Conservation (phyloP, 1,284 basidiomycete genomes). For the Malassezia brasiliensis region DNA sequence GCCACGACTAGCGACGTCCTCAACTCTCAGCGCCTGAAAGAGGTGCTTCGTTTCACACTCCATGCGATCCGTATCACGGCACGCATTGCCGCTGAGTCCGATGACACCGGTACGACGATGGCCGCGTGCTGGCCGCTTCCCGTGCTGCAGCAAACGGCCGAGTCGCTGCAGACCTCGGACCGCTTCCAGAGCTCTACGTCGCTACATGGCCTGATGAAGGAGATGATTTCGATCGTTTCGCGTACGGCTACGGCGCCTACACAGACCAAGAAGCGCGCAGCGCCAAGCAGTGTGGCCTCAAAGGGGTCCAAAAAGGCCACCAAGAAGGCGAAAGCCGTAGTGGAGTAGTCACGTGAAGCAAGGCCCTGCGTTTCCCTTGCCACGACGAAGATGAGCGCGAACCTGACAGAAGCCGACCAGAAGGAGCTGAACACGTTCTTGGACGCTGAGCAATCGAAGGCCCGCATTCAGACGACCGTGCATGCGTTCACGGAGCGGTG, state of each 20-base stretch:
- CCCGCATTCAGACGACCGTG: constrained; percentile 59
- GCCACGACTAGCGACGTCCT: constrained; percentile 53
- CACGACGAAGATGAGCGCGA: constrained; percentile 10
- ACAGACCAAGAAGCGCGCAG: constrained; percentile 6
- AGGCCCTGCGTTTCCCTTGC: neutral
- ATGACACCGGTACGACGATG: constrained; percentile 8
- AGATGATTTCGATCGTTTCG: constrained; percentile 49
- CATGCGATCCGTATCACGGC: constrained; percentile 61
- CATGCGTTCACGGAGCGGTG: constrained; percentile 49
- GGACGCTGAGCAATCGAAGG: constrained; percentile 77
- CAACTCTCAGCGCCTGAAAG: constrained; percentile 65
- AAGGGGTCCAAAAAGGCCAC: constrained; percentile 22
- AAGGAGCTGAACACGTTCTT: constrained; percentile 69
- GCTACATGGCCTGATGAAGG: constrained; percentile 54
- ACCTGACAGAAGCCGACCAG: constrained; percentile 15
- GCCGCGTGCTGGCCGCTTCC: constrained; percentile 49
- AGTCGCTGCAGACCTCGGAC: constrained; percentile 20
- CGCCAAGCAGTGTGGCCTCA: constrained; percentile 4
- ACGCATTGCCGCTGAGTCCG: constrained; percentile 40
- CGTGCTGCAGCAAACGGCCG: constrained; percentile 19
- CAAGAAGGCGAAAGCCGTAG: constrained; percentile 24
- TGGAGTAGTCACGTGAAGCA: constrained; percentile 2
- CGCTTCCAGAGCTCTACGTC: constrained; percentile 41
- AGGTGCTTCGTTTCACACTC: constrained; percentile 65
- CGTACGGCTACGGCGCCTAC: constrained; percentile 8